Evolutionary conservation across 2,329 filamentous ascomycete genomes (phyloP).

Genomic region (Alternaria sp.): DNA sequence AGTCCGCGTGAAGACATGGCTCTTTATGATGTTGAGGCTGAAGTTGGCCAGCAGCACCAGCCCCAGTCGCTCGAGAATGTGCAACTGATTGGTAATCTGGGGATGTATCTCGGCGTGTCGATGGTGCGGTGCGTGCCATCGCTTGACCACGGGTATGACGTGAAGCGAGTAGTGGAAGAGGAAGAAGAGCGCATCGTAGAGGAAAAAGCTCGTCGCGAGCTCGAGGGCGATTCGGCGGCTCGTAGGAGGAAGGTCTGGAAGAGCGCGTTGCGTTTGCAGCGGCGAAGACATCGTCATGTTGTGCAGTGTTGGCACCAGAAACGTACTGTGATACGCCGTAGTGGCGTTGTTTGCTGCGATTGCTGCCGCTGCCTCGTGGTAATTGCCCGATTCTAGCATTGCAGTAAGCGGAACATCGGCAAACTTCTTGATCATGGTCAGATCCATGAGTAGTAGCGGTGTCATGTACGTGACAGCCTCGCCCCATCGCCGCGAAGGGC

Average conservation of each 20-base stretch:
- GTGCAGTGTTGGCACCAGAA: neutral
- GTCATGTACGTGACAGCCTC: neutral
- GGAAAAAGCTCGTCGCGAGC: neutral
- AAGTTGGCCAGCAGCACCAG: neutral
- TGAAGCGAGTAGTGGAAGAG: neutral
- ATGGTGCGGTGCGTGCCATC: neutral
- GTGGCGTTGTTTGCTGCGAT: neutral
- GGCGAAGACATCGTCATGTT: neutral
- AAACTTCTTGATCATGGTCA: constrained; percentile 1
- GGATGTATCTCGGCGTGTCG: constrained; percentile 3
- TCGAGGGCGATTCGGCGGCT: neutral
- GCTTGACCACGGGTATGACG: neutral
- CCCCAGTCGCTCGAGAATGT: neutral
- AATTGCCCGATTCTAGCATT: neutral
- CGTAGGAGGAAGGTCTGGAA: neutral
- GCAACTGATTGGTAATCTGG: neutral
- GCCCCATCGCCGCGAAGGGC: neutral
- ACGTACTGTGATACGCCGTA: neutral
- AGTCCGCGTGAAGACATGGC: neutral
- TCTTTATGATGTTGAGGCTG: neutral
- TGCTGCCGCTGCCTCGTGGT: neutral
- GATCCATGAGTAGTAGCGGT: neutral
- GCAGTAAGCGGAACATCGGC: neutral
- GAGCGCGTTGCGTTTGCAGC: neutral
- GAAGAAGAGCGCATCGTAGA: neutral